Conservation (phyloP, 768 basidiomycete species). For the Rubroboletus pulcherrimus region DNA sequence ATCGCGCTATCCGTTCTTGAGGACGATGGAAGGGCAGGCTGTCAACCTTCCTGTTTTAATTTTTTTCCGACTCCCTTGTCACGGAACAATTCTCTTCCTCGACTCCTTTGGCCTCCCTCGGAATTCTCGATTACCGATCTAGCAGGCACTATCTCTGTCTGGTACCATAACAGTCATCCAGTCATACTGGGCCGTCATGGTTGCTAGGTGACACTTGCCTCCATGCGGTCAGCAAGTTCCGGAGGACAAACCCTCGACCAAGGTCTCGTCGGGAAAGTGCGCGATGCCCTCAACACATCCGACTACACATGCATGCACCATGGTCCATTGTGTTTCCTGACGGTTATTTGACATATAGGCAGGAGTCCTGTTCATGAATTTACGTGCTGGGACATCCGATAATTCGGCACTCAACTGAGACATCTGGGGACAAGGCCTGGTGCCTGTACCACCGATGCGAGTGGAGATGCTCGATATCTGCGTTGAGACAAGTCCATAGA, state of each 20-base stretch:
- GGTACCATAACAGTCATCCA: not conserved
- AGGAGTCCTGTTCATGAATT: not conserved
- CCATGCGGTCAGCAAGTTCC: not conserved
- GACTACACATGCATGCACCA: not conserved
- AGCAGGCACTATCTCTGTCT: not conserved
- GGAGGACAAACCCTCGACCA: not conserved
- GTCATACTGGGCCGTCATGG: not conserved
- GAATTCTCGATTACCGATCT: not conserved
- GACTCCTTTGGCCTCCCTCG: not conserved
- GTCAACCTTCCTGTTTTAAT: not conserved
- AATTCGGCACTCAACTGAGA: slow-evolving; percentile 6
- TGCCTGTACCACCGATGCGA: not conserved
- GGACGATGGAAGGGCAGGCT: not conserved
- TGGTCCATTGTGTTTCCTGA: not conserved
- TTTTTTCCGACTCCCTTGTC: not conserved
- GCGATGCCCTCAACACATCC: not conserved
- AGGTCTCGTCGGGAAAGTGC: not conserved
- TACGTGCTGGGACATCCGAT: slow-evolving; percentile 6
- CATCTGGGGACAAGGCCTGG: slow-evolving; percentile 3
- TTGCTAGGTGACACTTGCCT: slow-evolving; percentile 6
- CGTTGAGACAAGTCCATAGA: not conserved
- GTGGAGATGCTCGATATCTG: not conserved
- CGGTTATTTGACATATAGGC: slow-evolving; percentile 1
- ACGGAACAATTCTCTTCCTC: not conserved
- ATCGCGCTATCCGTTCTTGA: not conserved